Conservation (phyloP, 1,284 basidiomycete species). For the Afroboletus lepidellus region DNA sequence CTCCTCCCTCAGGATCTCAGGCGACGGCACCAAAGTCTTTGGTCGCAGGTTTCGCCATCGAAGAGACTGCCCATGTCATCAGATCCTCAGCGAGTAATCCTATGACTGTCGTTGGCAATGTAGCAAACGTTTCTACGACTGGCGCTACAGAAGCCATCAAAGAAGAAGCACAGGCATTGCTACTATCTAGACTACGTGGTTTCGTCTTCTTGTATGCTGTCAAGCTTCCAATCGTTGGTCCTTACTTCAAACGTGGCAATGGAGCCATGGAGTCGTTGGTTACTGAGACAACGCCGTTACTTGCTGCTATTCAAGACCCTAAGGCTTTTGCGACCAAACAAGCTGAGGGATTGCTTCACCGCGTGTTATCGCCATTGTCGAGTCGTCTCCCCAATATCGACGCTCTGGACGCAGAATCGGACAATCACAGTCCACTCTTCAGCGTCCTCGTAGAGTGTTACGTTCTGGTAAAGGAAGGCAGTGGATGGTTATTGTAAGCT, state of each 20-base stretch:
- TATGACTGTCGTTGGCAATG: neutral
- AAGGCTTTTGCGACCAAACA: slow-evolving; percentile 23
- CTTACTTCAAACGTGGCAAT: slow-evolving; percentile 18
- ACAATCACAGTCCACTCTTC: slow-evolving; percentile 8
- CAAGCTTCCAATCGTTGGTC: slow-evolving; percentile 23
- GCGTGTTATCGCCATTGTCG: slow-evolving; percentile 19
- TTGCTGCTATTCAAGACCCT: slow-evolving; percentile 26
- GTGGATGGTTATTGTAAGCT: slow-evolving; percentile 29
- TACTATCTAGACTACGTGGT: slow-evolving; percentile 11
- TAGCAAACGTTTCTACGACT: neutral
- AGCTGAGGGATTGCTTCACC: slow-evolving; percentile 19
- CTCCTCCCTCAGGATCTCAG: neutral
- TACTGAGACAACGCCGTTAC: slow-evolving; percentile 28
- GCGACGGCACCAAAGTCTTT: neutral
- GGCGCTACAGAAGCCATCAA: slow-evolving; percentile 5
- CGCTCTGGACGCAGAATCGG: slow-evolving; percentile 14
- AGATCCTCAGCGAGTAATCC: neutral
- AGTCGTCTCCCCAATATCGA: slow-evolving; percentile 21
- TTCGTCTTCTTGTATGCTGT: slow-evolving; percentile 10
- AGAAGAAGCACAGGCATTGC: slow-evolving; percentile 2
- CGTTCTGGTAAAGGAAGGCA: slow-evolving; percentile 22
- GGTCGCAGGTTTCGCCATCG: neutral
- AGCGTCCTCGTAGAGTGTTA: slow-evolving; percentile 19
- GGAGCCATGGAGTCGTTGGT: neutral
- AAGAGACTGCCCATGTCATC: slow-evolving; percentile 2